Percentiles rank a stretch among this genome's conserved stretches.
phyloP scores from a whole-genome alignment of 257 asterid genomes.

The Capsicum baccatum region DNA sequence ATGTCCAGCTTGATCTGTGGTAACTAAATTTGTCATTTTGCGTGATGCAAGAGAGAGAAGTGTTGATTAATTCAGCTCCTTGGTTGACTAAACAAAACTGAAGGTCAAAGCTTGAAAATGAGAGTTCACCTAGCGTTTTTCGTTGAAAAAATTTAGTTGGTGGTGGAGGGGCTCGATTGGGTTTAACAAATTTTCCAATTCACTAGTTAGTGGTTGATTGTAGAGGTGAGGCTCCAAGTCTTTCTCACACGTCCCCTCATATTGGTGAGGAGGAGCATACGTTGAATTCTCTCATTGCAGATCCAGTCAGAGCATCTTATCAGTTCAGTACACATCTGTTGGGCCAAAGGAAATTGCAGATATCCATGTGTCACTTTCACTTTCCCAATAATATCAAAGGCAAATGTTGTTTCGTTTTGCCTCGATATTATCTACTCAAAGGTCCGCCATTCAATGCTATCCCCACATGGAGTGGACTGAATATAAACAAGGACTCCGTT shows the following conservation, averaged over 20 bases:
- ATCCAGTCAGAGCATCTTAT: neutral
- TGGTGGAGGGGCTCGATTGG: neutral
- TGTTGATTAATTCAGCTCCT: neutral
- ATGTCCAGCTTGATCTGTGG: neutral
- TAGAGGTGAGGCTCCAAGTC: neutral
- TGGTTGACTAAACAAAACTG: neutral
- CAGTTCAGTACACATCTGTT: neutral
- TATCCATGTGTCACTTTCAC: neutral
- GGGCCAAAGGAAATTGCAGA: neutral
- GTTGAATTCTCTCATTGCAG: neutral
- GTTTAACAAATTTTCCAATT: neutral
- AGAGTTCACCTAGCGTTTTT: neutral
- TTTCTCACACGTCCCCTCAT: neutral
- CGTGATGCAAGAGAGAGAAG: neutral
- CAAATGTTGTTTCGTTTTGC: neutral
- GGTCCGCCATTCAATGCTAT: neutral
- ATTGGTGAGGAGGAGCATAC: neutral
- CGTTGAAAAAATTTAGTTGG: neutral
- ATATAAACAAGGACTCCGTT: neutral
- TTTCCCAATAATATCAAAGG: neutral
- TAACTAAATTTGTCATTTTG: neutral
- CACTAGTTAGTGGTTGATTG: conserved; percentile 3
- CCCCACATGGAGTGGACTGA: neutral
- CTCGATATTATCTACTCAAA: neutral
- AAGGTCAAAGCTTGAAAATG: neutral